Evolutionary conservation across 2,329 filamentous ascomycete species (phyloP), one percentile per base, ranked within the genome.

Genomic region (Thielaviopsis populi): DNA sequence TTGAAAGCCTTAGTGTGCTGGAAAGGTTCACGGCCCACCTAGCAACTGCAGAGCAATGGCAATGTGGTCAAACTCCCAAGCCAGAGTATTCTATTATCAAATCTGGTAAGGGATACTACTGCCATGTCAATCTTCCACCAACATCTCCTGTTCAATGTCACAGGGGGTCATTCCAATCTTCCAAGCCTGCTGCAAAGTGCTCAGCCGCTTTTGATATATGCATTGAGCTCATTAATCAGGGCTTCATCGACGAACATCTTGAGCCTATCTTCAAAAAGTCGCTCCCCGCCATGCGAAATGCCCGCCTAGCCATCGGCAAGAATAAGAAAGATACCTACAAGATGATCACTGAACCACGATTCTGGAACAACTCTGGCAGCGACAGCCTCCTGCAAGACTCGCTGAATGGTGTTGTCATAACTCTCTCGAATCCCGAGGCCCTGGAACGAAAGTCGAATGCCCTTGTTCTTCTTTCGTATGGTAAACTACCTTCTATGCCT

Each of bases 151-250:
- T 96, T 42, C 81, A 79, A 63, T 84, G 82, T 37, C 79, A 82
- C 4, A 77, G 79, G 13, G 92, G 94, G 4, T 77, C 75, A 7
- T 75, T 83, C 0, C 83, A 86, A 63, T 72, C 77, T 7, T 88
- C 80, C 65, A 97, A 96, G 73, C 79, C 84, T 37, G 75, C 87
- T 19, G 92, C 94, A 3, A 95, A 94, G 72, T 89, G 89, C 68
- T 89, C 91, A 0, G 92, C 91, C 2, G 92, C 94, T 0, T 97
- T 92, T 71, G 83, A 91, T 70, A 83, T 87, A 61, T 96, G 91
- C 70, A 72, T 90, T 1, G 72, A 83, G 67, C 78, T 99, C 17
- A 78, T 86, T 59, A 78, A 82, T 65, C 79, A 80, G 62, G 81
- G 81, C 1, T 83, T 86, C 66, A 77, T 99, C 4, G 83, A 96